Conservation (phyloP, 2,329 filamentous ascomycete species). For the Ascocoryne sarcoides region DNA sequence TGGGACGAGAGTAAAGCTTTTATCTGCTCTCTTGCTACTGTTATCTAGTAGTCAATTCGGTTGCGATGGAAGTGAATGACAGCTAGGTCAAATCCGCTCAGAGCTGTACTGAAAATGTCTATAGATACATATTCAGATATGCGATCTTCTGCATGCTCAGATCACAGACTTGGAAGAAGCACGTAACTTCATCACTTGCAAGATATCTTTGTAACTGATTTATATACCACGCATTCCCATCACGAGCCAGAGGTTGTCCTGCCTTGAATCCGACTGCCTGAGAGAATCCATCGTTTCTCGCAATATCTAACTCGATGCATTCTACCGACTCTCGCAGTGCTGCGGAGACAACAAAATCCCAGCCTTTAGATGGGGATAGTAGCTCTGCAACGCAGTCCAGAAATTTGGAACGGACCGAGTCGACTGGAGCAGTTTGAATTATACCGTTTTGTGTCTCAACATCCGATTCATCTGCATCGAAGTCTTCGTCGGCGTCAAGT, state of each 20-base stretch:
- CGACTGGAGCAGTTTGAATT: slow-evolving; percentile 1
- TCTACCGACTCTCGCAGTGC: slow-evolving; percentile 2
- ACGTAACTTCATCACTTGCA: not conserved
- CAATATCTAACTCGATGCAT: not conserved
- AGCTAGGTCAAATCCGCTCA: not conserved
- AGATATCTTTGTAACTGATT: not conserved
- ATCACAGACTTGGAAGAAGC: not conserved
- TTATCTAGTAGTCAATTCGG: not conserved
- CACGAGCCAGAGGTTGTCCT: not conserved
- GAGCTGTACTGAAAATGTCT: not conserved
- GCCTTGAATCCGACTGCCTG: not conserved
- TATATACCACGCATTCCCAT: not conserved
- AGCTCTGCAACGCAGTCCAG: slow-evolving; percentile 1
- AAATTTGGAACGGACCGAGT: slow-evolving; percentile 1
- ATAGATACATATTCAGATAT: not conserved
- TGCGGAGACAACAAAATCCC: not conserved
- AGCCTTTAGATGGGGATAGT: slow-evolving; percentile 2
- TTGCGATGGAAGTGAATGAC: not conserved
- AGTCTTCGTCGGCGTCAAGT: slow-evolving; percentile 2
- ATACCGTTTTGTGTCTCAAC: slow-evolving; percentile 1
- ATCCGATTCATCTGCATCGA: slow-evolving; percentile 2
- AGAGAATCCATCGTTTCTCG: not conserved
- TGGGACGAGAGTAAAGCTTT: not conserved
- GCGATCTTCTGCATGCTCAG: not conserved
- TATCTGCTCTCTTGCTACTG: not conserved